Evolutionary conservation across 129 eudicot genomes (phyloP).

Genomic region (carrot (Daucus carota)): DNA sequence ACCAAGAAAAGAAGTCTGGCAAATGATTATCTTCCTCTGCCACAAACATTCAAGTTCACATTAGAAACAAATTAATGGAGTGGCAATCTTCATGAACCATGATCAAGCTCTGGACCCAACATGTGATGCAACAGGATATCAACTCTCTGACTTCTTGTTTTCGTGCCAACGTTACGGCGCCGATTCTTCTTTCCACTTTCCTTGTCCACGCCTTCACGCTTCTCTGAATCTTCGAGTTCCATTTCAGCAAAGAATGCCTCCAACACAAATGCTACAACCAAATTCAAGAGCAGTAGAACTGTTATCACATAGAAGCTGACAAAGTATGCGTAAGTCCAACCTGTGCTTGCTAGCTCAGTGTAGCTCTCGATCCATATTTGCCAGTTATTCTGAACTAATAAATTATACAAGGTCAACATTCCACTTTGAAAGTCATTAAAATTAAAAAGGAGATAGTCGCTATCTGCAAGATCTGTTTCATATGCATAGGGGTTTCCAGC

Average conservation of each 20-base stretch:
- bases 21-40: not conserved
- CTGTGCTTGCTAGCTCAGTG: conserved; percentile 55
- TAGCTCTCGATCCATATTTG: conserved; percentile 90
- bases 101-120: conserved; percentile 66
- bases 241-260: conserved; percentile 97
- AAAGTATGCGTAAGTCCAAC: conserved; percentile 69
- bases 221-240: conserved; percentile 63
- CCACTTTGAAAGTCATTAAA: conserved; percentile 95
- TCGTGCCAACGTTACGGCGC: conserved; percentile 56
- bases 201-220: conserved; percentile 33
- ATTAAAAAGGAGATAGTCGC: conserved; percentile 85
- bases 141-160: conserved; percentile 77
- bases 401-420: conserved; percentile 90
- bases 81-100: conserved; percentile 17
- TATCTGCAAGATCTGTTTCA: conserved; percentile 72
- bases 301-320: conserved; percentile 84
- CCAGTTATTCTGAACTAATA: conserved; percentile 89
- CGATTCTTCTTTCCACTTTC: conserved; percentile 27
- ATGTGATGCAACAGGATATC: conserved; percentile 85
- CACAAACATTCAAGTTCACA: not conserved
- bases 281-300: conserved; percentile 62
- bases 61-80: conserved; percentile 11
- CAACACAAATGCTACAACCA: conserved; percentile 98
- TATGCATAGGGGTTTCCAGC: conserved; percentile 63
- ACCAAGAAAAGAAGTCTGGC: not conserved